Evolutionary conservation across 805 yeast species (phyloP), one percentile per base, ranked within the genome.

Genomic region (Starmerella khaoyaiensis): DNA sequence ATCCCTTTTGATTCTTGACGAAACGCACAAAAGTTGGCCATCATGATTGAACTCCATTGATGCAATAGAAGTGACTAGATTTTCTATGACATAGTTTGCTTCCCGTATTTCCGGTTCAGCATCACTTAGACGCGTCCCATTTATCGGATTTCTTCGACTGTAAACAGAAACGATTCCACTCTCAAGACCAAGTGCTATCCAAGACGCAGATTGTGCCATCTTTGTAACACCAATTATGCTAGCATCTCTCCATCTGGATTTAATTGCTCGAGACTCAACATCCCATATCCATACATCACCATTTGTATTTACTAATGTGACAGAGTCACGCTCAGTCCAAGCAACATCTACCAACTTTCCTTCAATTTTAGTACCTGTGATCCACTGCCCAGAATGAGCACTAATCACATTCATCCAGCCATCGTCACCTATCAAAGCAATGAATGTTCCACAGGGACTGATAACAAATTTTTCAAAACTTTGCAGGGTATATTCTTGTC

Each of bases 281-380:
- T 71, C 67, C 62, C 82, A 90, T 52, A 83, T 94, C 90, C 94
- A 86, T 3, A 90, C 71, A 44, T 83, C 93, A 31, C 97, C 96
- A 14, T 71, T 68, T 1, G 75, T 65, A 51, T 79, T 86, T n/a
- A 76, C 72, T 18, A 77, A 70, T 15, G 78, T 58, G 9, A 79
- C 49, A 1, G 63, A 55, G 21, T 59, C 56, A 43, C 69, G 70
- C 4, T 44, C 47, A 27, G 69, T 52, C 69, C 86, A 80, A 21
- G 68, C 84, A 51, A 86, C 74, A 58, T 90, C 98, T 5, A 79
- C 74, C 29, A 86, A 63, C 1, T 72, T 71, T 4, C 96, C 97
- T 55, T 90, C 95, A 21, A 84, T 70, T 56, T 87, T 87, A 54
- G 83, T 83, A 2, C 87, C 94, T 31, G 73, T 69, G 16, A 82